Conservation (phyloP, 495 filamentous ascomycete genomes). For the Lophium mytilinum region DNA sequence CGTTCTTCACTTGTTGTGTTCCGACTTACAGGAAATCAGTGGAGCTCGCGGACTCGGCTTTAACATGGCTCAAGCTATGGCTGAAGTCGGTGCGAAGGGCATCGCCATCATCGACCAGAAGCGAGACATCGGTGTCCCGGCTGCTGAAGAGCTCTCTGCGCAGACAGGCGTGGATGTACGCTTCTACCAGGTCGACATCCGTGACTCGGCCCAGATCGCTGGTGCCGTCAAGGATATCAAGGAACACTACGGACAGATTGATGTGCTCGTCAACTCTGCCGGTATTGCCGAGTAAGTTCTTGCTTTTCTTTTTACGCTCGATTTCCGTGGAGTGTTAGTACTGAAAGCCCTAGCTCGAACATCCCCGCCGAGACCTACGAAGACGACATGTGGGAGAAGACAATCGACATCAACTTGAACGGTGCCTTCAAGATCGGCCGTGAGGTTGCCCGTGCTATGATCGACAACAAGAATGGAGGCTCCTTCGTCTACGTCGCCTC, state of each 20-base stretch:
- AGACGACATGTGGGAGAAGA: constrained; percentile 53
- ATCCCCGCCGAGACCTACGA: constrained; percentile 53
- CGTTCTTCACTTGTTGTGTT: not conserved
- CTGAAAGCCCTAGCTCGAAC: constrained; percentile 47
- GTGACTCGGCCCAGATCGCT: constrained; percentile 54
- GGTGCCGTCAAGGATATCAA: constrained; percentile 51
- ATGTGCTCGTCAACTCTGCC: constrained; percentile 74
- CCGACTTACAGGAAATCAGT: constrained; percentile 33
- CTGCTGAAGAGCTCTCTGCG: constrained; percentile 57
- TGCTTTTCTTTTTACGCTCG: not conserved
- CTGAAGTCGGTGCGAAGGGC: constrained; percentile 63
- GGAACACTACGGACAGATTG: constrained; percentile 54
- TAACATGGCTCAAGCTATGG: constrained; percentile 67
- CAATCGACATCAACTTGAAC: constrained; percentile 70
- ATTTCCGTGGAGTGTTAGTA: not conserved
- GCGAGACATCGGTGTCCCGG: constrained; percentile 59
- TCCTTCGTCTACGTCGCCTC: constrained; percentile 66
- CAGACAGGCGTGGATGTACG: constrained; percentile 61
- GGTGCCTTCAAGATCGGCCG: constrained; percentile 64
- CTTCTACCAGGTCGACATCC: constrained; percentile 67
- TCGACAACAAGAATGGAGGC: constrained; percentile 32
- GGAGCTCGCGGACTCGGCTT: constrained; percentile 69
- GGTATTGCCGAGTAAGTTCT: constrained; percentile 68
- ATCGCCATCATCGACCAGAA: constrained; percentile 69
- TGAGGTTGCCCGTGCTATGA: constrained; percentile 57